phyloP scores from a whole-genome alignment of 192 early-diverging fungal genomes.

The Dissophora globulifera region DNA sequence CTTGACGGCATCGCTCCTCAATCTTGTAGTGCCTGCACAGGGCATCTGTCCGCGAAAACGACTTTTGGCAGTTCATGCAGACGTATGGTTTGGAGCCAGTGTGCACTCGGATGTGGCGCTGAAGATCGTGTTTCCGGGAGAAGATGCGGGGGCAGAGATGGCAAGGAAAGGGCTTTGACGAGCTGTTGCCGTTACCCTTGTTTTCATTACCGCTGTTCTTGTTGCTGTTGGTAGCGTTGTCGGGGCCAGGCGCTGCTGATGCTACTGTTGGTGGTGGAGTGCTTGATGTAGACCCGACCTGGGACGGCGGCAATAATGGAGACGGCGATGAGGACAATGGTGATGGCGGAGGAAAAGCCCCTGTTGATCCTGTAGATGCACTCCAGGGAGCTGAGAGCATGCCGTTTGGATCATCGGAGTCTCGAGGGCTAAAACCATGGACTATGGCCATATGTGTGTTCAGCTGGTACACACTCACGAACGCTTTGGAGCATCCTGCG shows the following conservation, averaged over 20 bases:
- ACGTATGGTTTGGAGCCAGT: constrained; percentile 72
- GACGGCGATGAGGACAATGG: too few species aligned
- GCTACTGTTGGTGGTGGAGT: too few species aligned
- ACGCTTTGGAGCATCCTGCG: constrained; percentile 17
- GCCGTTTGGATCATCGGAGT: too few species aligned
- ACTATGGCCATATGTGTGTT: too few species aligned
- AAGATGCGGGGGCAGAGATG: constrained; percentile 73
- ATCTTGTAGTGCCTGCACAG: constrained; percentile 70
- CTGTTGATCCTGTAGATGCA: too few species aligned
- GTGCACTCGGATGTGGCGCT: constrained; percentile 77
- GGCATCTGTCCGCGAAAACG: constrained; percentile 74
- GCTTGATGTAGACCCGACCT: too few species aligned
- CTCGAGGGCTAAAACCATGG: too few species aligned
- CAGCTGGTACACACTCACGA: too few species aligned
- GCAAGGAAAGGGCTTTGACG: constrained; percentile 57
- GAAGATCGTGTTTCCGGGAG: constrained; percentile 83
- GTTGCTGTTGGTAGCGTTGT: neutral
- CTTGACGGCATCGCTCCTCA: constrained; percentile 58
- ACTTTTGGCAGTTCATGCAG: constrained; percentile 66
- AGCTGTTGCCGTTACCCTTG: neutral
- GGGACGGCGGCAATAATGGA: too few species aligned
- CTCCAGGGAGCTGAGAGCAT: too few species aligned
- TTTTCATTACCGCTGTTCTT: neutral
- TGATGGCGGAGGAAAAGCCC: too few species aligned
- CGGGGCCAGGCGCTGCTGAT: neutral